Percentiles rank a stretch among this genome's conserved stretches.
Conservation (phyloP, 441 rosid species). For the Eruca vesicaria region DNA sequence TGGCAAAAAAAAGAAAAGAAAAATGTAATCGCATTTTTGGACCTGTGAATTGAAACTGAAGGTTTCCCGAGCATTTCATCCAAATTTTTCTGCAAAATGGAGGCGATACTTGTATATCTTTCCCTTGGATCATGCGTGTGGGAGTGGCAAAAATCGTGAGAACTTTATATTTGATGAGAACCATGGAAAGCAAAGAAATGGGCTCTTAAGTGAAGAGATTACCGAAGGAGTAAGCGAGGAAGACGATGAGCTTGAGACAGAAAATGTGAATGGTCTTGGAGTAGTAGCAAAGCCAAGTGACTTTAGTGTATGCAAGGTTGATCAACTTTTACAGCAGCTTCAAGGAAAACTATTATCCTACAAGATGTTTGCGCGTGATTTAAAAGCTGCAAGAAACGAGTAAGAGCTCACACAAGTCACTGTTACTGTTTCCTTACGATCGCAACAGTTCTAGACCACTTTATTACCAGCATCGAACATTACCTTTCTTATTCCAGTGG, state of each 20-base stretch:
- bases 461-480: background rate
- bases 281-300: slow-evolving; percentile 46
- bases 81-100: slow-evolving; percentile 98
- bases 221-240: slow-evolving; percentile 16
- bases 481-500: background rate
- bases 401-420: slow-evolving; percentile 42
- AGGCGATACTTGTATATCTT: slow-evolving; percentile 88
- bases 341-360: slow-evolving; percentile 87
- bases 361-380: slow-evolving; percentile 93
- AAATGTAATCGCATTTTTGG: background rate
- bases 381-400: slow-evolving; percentile 92
- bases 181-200: slow-evolving; percentile 32
- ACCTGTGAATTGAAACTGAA: slow-evolving; percentile 30
- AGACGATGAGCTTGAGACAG: slow-evolving; percentile 29
- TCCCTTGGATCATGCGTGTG: slow-evolving; percentile 53
- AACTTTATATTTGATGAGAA: slow-evolving; percentile 28
- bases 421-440: background rate
- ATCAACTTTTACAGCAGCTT: slow-evolving; percentile 69
- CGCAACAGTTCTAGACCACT: background rate
- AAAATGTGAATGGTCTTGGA: slow-evolving; percentile 41
- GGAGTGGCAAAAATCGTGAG: slow-evolving; percentile 34
- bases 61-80: slow-evolving; percentile 94
- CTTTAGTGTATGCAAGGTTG: slow-evolving; percentile 66
- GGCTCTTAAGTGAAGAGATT: slow-evolving; percentile 31
- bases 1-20: background rate